phyloP scores from a whole-genome alignment of 225 moss, liverwort and hornwort species.

The Physcomitrellopsis africana region DNA sequence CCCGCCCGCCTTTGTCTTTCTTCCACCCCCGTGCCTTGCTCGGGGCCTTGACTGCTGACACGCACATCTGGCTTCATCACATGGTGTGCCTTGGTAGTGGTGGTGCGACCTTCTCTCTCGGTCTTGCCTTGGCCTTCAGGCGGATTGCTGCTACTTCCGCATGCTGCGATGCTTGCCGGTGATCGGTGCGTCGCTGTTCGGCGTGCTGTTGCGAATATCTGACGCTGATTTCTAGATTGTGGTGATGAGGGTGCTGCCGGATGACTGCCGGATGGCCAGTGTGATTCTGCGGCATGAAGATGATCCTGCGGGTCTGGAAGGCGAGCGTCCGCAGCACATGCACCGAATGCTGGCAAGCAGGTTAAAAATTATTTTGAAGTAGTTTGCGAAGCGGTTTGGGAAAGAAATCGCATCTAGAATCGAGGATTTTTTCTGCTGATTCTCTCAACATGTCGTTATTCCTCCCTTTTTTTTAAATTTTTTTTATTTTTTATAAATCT shows the following conservation, averaged over 20 bases:
- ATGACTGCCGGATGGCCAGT: not conserved
- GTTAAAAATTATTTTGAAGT: not conserved
- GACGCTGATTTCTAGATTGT: constrained; percentile 27
- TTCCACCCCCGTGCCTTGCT: too few relatives aligned
- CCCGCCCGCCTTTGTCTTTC: not conserved
- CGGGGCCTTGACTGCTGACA: constrained; percentile 4
- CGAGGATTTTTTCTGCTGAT: not conserved
- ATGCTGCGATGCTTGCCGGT: constrained; percentile 18
- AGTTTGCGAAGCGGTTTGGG: not conserved
- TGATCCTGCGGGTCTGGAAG: not conserved
- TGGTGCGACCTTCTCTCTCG: constrained; percentile 4
- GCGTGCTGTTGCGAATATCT: constrained; percentile 21
- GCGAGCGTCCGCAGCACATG: not conserved
- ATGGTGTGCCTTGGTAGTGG: not conserved
- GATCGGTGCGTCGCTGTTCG: constrained; percentile 22
- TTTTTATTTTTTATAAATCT: too few relatives aligned
- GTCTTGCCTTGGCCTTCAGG: too few relatives aligned
- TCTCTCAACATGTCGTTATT: too few relatives aligned
- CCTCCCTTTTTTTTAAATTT: too few relatives aligned
- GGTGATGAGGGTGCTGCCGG: constrained; percentile 7
- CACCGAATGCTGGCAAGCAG: not conserved
- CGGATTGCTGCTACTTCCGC: not conserved
- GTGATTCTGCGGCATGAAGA: constrained; percentile 4
- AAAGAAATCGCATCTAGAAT: not conserved
- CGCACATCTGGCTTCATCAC: not conserved